phyloP scores from a whole-genome alignment of 768 basidiomycete species.

The Tephrocybe sp. region DNA sequence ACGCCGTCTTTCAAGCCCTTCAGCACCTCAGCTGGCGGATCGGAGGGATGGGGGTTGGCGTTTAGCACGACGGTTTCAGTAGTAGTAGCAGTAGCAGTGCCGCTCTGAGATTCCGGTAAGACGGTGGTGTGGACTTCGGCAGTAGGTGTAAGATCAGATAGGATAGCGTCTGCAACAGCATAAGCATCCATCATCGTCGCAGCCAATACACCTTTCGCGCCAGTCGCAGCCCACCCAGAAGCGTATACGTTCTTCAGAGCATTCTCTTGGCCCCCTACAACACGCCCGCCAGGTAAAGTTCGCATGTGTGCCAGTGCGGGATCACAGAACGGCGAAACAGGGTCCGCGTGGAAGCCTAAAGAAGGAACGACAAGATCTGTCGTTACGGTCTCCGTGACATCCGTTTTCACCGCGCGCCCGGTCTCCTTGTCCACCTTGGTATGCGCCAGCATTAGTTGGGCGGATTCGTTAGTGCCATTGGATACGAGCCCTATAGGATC shows the following conservation, averaged over 20 bases:
- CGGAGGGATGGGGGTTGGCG: conserved; percentile 37
- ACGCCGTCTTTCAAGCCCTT: conserved; percentile 34
- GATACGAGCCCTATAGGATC: conserved; percentile 51
- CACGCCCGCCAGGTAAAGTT: conserved; percentile 42
- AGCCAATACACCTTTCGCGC: conserved; percentile 89
- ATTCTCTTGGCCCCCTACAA: conserved; percentile 25
- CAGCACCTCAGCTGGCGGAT: conserved; percentile 45
- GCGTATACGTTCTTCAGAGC: conserved; percentile 71
- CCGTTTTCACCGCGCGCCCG: conserved; percentile 51
- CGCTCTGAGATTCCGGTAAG: not conserved
- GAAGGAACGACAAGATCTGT: conserved; percentile 87
- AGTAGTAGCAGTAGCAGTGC: conserved; percentile 7
- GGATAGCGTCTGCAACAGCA: conserved; percentile 66
- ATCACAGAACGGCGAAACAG: conserved; percentile 57
- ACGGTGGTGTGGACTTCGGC: not conserved
- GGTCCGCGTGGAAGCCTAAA: conserved; percentile 80
- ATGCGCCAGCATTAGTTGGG: conserved; percentile 56
- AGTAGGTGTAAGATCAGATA: conserved; percentile 48
- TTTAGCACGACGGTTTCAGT: conserved; percentile 29
- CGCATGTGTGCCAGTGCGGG: conserved; percentile 52
- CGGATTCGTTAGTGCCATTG: conserved; percentile 17
- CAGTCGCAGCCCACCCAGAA: conserved; percentile 90
- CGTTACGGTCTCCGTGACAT: conserved; percentile 42
- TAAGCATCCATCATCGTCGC: conserved; percentile 94
- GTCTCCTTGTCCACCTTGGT: conserved; percentile 52